phyloP scores from a whole-genome alignment of 2,329 filamentous ascomycete species.

The Corniculantispora saksenae region DNA sequence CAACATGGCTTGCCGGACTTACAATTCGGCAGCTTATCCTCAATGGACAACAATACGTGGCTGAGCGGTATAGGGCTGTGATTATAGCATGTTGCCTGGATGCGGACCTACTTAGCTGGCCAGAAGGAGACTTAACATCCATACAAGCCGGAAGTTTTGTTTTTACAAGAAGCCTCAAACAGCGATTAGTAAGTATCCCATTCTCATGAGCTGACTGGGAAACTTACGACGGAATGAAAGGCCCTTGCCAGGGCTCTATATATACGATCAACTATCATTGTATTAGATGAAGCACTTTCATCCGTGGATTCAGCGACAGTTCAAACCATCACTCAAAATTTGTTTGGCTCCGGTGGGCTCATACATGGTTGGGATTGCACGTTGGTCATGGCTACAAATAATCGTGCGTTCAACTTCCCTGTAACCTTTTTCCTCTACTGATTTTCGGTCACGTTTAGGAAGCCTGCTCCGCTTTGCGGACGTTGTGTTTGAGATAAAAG shows the following conservation, averaged over 20 bases:
- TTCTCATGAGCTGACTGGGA: too few relatives aligned
- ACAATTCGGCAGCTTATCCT: neutral
- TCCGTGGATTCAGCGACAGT: neutral
- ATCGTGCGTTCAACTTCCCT: neutral
- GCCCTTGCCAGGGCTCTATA: neutral
- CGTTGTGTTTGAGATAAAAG: neutral
- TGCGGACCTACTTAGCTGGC: neutral
- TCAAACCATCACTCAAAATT: neutral
- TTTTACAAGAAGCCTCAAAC: neutral
- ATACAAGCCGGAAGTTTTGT: neutral
- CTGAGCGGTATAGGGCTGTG: neutral
- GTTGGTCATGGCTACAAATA: neutral
- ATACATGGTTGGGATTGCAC: neutral
- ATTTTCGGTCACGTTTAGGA: too few relatives aligned
- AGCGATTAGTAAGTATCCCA: neutral
- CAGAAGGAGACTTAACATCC: neutral
- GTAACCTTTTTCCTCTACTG: too few relatives aligned
- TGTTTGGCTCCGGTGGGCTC: neutral
- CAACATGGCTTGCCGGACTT: neutral
- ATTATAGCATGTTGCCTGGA: neutral
- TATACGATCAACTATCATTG: neutral
- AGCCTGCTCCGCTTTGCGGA: neutral
- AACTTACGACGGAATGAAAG: neutral
- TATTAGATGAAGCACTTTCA: neutral
- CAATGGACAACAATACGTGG: neutral